Evolutionary conservation across 192 early-diverging fungal species (phyloP), one percentile per base, ranked within the genome.

Genomic region (Coemansia sp.): DNA sequence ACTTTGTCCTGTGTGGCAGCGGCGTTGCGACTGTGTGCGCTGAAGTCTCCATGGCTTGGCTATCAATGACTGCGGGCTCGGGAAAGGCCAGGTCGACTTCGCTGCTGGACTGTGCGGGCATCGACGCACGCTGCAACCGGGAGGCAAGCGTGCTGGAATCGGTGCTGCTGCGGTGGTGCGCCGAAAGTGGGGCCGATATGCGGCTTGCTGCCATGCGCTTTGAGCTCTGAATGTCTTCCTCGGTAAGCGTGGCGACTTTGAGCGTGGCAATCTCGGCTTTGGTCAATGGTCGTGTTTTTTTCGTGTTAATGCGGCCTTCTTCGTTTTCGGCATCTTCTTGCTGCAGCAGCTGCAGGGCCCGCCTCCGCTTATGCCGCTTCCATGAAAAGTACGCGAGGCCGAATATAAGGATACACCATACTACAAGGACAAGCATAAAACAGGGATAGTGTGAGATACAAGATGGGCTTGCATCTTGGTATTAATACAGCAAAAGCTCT

Each of bases 141-240:
- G 22, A 35, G 57, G n/a, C 28, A 16, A 48, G 44, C 9, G 46
- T 38, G 35, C 35, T 16, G 11, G n/a, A 32, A 10, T 60, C 31
- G 18, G 21, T 10, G 58, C 58, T 50, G 6, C 12, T 21, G 28
- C 32, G 47, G 32, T 12, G 9, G 23, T 42, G 47, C 10, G 14
- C 46, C 5, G 48, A 40, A 22, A 40, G 11, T 24, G 58, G 47
- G 5, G 21, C 35, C 1, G 40, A n/a, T 21, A 55, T 63, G 51
- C 25, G 33, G 21, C 8, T 21, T 12, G 54, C n/a, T 35, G 69
- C 64, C 16, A 73, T 8, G 6, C 40, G 47, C 43, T 51, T 69
- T 22, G 64, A 62, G 9, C 25, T 28, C 27, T 55, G 25, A n/a
- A 77, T 77, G 38, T 77, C 74, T 4, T 64, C 57, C 14, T 57